Conservation (phyloP, 176 grass and related monocot species). For the Triticum turgidum region DNA sequence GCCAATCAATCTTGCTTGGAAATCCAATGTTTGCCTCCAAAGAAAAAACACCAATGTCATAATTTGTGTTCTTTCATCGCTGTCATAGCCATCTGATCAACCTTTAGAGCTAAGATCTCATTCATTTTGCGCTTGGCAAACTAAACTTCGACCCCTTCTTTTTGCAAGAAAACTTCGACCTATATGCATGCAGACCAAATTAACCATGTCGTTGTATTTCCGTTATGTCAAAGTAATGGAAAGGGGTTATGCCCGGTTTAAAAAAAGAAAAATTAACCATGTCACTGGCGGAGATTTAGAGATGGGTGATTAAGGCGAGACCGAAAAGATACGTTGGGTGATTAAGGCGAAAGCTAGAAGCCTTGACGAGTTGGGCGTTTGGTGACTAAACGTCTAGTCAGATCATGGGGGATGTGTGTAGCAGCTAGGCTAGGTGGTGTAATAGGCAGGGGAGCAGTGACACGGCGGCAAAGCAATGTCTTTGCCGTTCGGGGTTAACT, state of each 20-base stretch:
- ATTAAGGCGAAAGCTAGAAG: background rate
- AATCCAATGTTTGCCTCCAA: no score
- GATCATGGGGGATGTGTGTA: background rate
- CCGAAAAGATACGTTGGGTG: background rate
- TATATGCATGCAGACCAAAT: background rate
- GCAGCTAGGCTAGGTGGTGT: background rate
- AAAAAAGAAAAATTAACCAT: no score
- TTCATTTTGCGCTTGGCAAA: no score
- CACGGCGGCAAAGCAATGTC: background rate
- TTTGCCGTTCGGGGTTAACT: constrained; percentile 26
- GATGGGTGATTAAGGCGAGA: background rate
- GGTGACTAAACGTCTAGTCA: background rate
- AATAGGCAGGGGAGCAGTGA: background rate
- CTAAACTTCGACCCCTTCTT: background rate
- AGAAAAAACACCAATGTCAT: no score
- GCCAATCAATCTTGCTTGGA: no score
- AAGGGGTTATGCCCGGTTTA: no score
- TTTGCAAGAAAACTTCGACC: background rate
- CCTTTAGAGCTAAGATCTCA: no score
- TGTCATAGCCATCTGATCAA: no score
- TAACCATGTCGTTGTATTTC: no score
- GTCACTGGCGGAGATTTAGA: no score
- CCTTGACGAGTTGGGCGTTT: background rate
- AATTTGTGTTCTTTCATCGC: no score
- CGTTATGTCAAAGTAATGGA: no score